Conservation (phyloP, 1,139 yeast genomes). For the Magnusiomyces ingens region DNA sequence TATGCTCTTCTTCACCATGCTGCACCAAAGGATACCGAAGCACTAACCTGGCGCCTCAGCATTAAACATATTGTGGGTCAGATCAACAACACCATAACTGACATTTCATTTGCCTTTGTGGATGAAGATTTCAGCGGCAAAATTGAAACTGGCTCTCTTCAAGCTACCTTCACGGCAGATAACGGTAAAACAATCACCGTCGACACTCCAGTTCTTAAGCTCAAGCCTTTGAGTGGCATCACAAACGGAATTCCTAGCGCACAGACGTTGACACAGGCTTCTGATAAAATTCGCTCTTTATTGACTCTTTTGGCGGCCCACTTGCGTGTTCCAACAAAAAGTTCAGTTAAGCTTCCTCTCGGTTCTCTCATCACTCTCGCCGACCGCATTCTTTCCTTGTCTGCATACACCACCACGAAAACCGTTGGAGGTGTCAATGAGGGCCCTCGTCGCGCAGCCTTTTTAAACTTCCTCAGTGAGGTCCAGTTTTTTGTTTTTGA, state of each 20-base stretch:
- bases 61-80: slow-evolving; percentile 22
- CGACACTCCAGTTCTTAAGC: slow-evolving; percentile 7
- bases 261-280: slow-evolving; percentile 4
- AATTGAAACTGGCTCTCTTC: background rate
- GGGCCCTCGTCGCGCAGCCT: too few species aligned
- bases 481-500: too few species aligned
- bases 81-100: slow-evolving; percentile 20
- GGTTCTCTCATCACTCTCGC: slow-evolving; percentile 24
- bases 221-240: background rate
- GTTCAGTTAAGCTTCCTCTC: slow-evolving; percentile 27
- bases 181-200: background rate
- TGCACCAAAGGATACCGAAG: slow-evolving; percentile 42
- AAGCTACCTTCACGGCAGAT: slow-evolving; percentile 3
- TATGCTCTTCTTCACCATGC: slow-evolving; percentile 59
- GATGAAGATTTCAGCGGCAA: slow-evolving; percentile 19
- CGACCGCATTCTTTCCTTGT: slow-evolving; percentile 25
- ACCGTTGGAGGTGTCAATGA: slow-evolving; percentile 10
- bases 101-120: slow-evolving; percentile 18
- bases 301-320: slow-evolving; percentile 23
- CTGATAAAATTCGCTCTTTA: slow-evolving; percentile 20
- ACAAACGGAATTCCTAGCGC: background rate
- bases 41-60: slow-evolving; percentile 32
- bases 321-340: slow-evolving; percentile 23
- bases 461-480: too few species aligned
- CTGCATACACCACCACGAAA: slow-evolving; percentile 16